These are phyloP conservation scores for Acacia pycnantha DNA, from an alignment of 331 rosid genomes.

Conservation along the genomic window DNA sequence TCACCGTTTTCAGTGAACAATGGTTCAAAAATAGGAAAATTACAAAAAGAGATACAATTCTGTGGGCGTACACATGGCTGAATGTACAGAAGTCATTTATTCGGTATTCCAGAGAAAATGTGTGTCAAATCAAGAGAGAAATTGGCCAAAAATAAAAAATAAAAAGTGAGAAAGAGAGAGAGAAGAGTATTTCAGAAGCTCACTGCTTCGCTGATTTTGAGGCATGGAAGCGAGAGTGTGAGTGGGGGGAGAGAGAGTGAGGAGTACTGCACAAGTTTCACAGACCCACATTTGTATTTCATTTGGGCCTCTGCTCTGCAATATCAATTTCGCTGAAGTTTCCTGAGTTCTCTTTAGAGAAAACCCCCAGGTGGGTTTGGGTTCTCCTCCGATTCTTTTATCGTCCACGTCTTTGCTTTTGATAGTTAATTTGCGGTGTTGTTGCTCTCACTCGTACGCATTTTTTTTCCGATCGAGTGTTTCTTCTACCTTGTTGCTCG, in stretches of 20 bases:
- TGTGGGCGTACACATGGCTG: conserved; percentile 34
- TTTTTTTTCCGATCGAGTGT: neutral
- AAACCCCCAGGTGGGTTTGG: conserved; percentile 54
- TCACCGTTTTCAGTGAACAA: conserved; percentile 33
- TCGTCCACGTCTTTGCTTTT: neutral
- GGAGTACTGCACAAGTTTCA: conserved; percentile 65
- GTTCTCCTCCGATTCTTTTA: conserved; percentile 17
- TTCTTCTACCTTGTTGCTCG: neutral
- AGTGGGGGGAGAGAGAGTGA: conserved; percentile 26
- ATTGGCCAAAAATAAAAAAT: neutral
- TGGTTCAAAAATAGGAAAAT: conserved; percentile 33
- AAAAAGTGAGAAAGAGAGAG: neutral
- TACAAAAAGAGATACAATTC: conserved; percentile 33
- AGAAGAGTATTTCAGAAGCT: conserved; percentile 78
- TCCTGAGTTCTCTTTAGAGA: conserved; percentile 28
- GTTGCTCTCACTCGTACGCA: neutral
- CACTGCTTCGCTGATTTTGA: conserved; percentile 97
- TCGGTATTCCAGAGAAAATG: conserved; percentile 11
- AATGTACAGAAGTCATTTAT: conserved; percentile 9
- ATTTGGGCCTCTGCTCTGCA: conserved; percentile 38
- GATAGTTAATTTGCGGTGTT: neutral
- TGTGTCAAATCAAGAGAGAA: conserved; percentile 1
- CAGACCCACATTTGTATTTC: conserved; percentile 40
- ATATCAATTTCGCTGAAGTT: conserved; percentile 39
- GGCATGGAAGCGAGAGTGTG: conserved; percentile 48